A percentile compares a stretch with the other conserved stretches of the same genome.
Evolutionary conservation across 441 rosid species (phyloP).

Genomic region (Gossypium gossypioides): DNA sequence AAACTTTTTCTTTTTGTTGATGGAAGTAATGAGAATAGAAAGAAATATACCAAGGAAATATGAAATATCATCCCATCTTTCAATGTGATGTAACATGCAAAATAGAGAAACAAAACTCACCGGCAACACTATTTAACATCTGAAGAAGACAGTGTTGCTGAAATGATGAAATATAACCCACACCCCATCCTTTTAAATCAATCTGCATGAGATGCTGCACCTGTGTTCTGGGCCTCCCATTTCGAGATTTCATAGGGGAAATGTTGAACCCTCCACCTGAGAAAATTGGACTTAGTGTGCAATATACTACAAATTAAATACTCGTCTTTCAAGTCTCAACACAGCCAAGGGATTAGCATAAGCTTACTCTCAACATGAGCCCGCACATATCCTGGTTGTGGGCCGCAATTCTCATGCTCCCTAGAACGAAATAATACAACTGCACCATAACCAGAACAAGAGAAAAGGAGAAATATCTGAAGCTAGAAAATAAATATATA

Average conservation of each 20-base stretch:
- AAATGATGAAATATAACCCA: constrained; percentile 81
- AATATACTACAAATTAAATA: constrained; percentile 2
- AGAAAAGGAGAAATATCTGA: constrained; percentile 5
- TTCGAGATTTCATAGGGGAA: constrained; percentile 71
- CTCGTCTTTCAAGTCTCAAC: neutral
- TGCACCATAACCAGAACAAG: constrained; percentile 33
- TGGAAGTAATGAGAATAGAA: neutral
- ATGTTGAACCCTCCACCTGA: constrained; percentile 97
- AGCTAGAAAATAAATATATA: constrained; percentile 10
- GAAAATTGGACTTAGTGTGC: constrained; percentile 16
- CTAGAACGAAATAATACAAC: constrained; percentile 97
- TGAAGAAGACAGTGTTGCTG: constrained; percentile 98
- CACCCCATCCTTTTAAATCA: constrained; percentile 97
- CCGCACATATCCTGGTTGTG: constrained; percentile 91
- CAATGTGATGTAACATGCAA: neutral
- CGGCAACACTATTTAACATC: constrained; percentile 93
- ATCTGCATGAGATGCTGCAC: constrained; percentile 97
- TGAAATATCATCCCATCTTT: neutral
- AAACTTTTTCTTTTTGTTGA: neutral
- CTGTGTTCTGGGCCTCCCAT: constrained; percentile 84
- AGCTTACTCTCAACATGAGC: constrained; percentile 89
- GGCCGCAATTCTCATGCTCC: constrained; percentile 92
- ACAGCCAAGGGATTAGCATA: constrained; percentile 11
- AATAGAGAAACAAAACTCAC: constrained; percentile 35
- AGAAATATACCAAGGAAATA: neutral